These are phyloP conservation scores for Fusarium pseudocircinatum DNA, from an alignment of 2,329 filamentous ascomycete genomes.

Conservation along the genomic window DNA sequence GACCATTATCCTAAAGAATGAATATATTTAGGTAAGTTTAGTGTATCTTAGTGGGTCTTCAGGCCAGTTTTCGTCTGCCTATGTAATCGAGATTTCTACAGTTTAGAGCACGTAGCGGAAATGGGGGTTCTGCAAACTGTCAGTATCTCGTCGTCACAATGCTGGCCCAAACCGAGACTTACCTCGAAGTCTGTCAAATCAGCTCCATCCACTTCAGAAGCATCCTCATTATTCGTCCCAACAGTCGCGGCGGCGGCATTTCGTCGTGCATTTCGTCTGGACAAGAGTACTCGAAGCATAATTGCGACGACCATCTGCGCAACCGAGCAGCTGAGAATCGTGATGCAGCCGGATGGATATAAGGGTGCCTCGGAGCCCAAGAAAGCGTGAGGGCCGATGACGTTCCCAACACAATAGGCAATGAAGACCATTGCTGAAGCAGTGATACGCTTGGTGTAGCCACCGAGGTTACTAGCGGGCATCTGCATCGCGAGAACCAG, in stretches of 20 bases:
- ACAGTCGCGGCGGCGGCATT: constrained; percentile 6
- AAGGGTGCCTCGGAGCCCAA: constrained; percentile 55
- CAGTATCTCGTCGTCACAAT: neutral
- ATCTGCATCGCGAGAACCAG: constrained; percentile 64
- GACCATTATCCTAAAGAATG: too few relatives aligned
- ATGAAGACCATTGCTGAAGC: constrained; percentile 58
- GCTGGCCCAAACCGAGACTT: accelerated
- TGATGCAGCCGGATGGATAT: constrained; percentile 62
- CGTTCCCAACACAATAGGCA: constrained; percentile 50
- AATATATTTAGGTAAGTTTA: neutral
- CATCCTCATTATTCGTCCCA: neutral
- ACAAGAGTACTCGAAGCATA: constrained; percentile 13
- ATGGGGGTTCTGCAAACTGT: constrained; percentile 21
- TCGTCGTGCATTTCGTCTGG: constrained; percentile 19
- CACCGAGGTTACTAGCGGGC: constrained; percentile 58
- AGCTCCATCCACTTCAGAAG: neutral
- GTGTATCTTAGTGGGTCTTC: neutral
- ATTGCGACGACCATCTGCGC: constrained; percentile 35
- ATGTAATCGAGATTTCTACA: accelerated
- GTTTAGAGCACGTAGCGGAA: constrained; percentile 25
- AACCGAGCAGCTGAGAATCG: constrained; percentile 25
- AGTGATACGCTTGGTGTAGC: constrained; percentile 59
- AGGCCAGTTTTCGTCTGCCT: neutral
- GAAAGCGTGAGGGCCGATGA: constrained; percentile 50
- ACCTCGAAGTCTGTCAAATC: constrained; percentile 40